phyloP scores from a whole-genome alignment of 108 stramenopile species.

The Asterionellopsis glacialis region DNA sequence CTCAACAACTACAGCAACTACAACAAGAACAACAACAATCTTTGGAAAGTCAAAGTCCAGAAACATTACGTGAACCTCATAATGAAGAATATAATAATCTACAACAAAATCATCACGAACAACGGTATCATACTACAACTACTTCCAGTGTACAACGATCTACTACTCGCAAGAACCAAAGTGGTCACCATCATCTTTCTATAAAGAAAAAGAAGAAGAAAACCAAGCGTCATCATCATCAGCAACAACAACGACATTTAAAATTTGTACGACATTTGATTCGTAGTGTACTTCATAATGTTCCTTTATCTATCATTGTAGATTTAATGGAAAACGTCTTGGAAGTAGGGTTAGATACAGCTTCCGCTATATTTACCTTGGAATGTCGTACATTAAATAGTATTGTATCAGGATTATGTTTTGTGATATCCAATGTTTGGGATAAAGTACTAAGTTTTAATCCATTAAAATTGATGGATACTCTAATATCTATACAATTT shows the following conservation, averaged over 20 bases:
- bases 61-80: conserved; percentile 23
- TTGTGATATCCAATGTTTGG: conserved; percentile 22
- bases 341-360: conserved; percentile 50
- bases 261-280: conserved; percentile 34
- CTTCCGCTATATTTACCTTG: conserved; percentile 41
- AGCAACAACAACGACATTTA: conserved; percentile 9
- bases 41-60: conserved; percentile 11
- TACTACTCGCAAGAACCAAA: conserved; percentile 12
- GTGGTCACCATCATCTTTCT: not conserved
- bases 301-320: conserved; percentile 60
- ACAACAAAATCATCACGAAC: conserved; percentile 6
- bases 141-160: not conserved
- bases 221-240: too few species aligned
- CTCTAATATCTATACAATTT: conserved; percentile 55
- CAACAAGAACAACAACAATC: conserved; percentile 11
- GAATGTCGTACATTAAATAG: conserved; percentile 21
- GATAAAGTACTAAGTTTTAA: conserved; percentile 48
- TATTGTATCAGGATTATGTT: conserved; percentile 22
- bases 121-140: not conserved
- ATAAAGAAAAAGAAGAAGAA: conserved; percentile 1
- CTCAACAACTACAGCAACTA: conserved; percentile 5
- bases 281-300: conserved; percentile 38
- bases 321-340: conserved; percentile 41
- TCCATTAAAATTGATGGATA: conserved; percentile 47
- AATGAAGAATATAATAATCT: not conserved